Evolutionary conservation across 371 early-diverging fungal genomes (phyloP).

Genomic region (Nematocida displodere): DNA sequence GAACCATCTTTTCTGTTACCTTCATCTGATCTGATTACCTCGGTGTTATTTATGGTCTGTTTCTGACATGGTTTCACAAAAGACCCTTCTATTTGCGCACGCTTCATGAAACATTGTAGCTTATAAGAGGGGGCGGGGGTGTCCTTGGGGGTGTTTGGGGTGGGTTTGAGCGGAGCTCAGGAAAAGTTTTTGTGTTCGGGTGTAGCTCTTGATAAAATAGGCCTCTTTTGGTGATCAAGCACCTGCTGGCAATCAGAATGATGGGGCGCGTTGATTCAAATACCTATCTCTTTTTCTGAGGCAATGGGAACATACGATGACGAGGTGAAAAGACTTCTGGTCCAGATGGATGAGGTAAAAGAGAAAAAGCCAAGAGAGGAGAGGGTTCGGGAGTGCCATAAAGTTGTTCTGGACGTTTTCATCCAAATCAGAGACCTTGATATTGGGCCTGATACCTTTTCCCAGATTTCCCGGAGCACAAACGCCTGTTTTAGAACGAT

Average conservation of each 20-base stretch:
- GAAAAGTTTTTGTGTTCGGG: too few relatives aligned
- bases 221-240: not conserved
- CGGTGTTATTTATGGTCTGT: constrained; percentile 38
- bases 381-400: not conserved
- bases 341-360: not conserved
- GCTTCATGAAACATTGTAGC: too few relatives aligned
- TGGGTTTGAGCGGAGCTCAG: too few relatives aligned
- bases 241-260: not conserved
- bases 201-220: too few relatives aligned
- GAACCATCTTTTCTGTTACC: not conserved
- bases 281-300: not conserved
- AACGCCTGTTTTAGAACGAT: not conserved
- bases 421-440: not conserved
- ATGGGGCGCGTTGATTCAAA: not conserved
- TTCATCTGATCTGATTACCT: not conserved
- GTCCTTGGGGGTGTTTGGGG: too few relatives aligned
- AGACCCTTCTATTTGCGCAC: not conserved
- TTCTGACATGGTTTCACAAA: constrained; percentile 42
- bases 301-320: not conserved
- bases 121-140: too few relatives aligned
- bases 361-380: not conserved
- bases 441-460: not conserved
- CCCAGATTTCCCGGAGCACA: not conserved
- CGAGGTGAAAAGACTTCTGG: not conserved
- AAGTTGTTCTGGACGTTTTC: not conserved